Conservation (phyloP, 148 eudicot genomes). For the Camellia japonica region DNA sequence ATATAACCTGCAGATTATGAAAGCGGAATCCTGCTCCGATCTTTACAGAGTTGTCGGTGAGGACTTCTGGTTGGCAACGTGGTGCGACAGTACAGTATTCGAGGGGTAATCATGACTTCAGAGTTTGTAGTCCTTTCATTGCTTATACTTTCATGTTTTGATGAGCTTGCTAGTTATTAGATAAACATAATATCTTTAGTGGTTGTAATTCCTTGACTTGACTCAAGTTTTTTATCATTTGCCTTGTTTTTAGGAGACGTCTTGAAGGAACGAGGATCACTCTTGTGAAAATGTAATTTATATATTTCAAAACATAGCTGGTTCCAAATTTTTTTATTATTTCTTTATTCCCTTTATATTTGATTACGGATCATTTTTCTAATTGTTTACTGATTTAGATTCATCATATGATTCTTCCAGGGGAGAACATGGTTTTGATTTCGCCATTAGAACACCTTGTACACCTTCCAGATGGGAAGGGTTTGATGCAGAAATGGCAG, state of each 20-base stretch:
- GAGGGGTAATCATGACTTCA: conserved; percentile 61
- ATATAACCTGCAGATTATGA: conserved; percentile 50
- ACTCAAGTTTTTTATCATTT: conserved; percentile 18
- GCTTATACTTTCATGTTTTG: conserved; percentile 4
- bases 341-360: conserved; percentile 3
- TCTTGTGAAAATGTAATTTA: conserved; percentile 59
- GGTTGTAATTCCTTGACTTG: conserved; percentile 13
- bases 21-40: conserved; percentile 80
- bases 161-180: conserved; percentile 1
- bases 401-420: conserved; percentile 37
- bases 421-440: conserved; percentile 82
- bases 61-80: conserved; percentile 94
- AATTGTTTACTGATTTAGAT: neutral
- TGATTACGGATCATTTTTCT: conserved; percentile 10
- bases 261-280: conserved; percentile 97
- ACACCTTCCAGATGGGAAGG: conserved; percentile 93
- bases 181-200: neutral
- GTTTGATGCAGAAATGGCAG: conserved; percentile 83
- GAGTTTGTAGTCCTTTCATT: conserved; percentile 11
- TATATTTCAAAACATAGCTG: conserved; percentile 9
- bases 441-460: conserved; percentile 88
- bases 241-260: conserved; percentile 56
- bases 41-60: conserved; percentile 76
- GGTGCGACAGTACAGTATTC: conserved; percentile 77
- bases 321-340: neutral